Evolutionary conservation across 345 rosid species (phyloP), one percentile per base, ranked within the genome.

Genomic region (Hirschfeldia incana): DNA sequence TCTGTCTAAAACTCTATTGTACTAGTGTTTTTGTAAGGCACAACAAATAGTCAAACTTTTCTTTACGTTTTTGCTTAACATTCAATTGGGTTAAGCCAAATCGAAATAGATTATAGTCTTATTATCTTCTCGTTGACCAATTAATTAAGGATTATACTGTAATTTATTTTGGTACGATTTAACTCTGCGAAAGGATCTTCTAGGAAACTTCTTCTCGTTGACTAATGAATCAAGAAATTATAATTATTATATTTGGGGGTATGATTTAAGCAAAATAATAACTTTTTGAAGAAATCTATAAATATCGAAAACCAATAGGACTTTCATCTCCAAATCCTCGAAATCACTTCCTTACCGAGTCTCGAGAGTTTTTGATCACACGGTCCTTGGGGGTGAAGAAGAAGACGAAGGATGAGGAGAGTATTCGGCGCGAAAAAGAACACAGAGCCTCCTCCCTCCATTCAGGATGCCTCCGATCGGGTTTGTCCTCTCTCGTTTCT

Each of bases 381-480:
- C 11, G 11, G 67, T 13, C 11, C 7, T 60, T 13, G 57, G 57
- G 55, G n/a, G 72, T 39, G 72, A 33, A 64, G 70, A 44, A 39
- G 46, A 39, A 36, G 59, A 53, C 70, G 80, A 84, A 29, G 82
- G 83, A 94, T 94, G 98, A 89, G 68, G 85, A 92, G 91, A 83
- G 92, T 94, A 12, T 94, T 94, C 76, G 98, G 98, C 76, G 83
- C 64, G 37, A 91, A 91, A 85, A 94, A 94, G 69, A 91, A 92
- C 55, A 94, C 94, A 74, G 97, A 90, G 49, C 97, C 97, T 12
- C 95, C 98, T 65, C 97, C 98, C 5, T 88, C 98, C 4, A 29
- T 94, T 49, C 76, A 87, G 26, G 98, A 94, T 72, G 90, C 98
- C 36, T 86, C 98, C 78, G 97, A 90, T 72, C 84, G 92, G 93